These are phyloP conservation scores for Wallacemonas collosoma DNA, from an alignment of 208 protist species.

Conservation along the genomic window DNA sequence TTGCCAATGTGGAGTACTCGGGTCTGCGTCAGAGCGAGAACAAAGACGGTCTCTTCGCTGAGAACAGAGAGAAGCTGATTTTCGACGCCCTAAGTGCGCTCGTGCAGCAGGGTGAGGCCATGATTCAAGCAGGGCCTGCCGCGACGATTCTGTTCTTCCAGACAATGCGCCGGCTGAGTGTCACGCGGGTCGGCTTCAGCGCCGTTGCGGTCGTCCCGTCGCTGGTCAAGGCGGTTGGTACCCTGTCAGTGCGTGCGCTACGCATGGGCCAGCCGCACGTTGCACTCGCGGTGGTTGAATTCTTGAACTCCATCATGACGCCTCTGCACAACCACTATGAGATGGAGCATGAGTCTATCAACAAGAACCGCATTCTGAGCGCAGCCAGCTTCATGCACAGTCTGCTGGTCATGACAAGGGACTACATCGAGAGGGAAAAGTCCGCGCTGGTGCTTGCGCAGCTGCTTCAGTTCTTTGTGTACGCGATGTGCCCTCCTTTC, in stretches of 20 bases:
- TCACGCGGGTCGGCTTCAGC: constrained; percentile 89
- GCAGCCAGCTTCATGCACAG: constrained; percentile 65
- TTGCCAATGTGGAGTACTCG: constrained; percentile 89
- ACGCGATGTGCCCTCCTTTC: constrained; percentile 89
- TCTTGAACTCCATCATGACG: constrained; percentile 91
- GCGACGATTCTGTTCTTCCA: constrained; percentile 62
- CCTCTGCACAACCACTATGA: constrained; percentile 95
- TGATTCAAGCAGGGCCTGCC: constrained; percentile 18
- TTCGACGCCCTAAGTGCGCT: constrained; percentile 66
- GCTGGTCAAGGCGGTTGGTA: constrained; percentile 62
- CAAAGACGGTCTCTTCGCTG: constrained; percentile 87
- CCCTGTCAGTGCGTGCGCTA: constrained; percentile 61
- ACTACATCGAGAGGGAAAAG: constrained; percentile 72
- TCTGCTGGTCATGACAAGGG: constrained; percentile 69
- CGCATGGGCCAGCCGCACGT: constrained; percentile 68
- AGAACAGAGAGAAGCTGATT: constrained; percentile 92
- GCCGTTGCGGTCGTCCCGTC: constrained; percentile 70
- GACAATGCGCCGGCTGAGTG: constrained; percentile 80
- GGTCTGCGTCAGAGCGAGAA: constrained; percentile 89
- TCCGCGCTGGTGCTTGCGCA: constrained; percentile 80
- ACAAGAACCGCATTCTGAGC: constrained; percentile 87
- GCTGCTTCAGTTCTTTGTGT: constrained; percentile 91
- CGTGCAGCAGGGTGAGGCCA: constrained; percentile 52
- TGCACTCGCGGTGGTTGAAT: constrained; percentile 84
- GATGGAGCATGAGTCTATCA: constrained; percentile 79